Base-by-base conservation (phyloP, 768 basidiomycete species). In the Suillus clintonianus region DNA sequence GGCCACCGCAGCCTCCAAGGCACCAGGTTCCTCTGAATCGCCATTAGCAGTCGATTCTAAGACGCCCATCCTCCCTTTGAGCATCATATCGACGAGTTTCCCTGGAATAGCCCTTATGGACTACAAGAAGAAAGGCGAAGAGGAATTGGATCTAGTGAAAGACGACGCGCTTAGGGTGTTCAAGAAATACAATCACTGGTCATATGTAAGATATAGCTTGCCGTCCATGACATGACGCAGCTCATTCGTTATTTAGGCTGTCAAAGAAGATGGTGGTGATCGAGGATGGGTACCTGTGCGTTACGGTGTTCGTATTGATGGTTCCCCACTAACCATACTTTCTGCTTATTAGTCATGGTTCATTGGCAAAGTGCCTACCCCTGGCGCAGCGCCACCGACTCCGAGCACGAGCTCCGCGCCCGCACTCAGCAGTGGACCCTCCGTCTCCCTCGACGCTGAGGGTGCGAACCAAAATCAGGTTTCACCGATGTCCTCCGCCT, bases 101-200 rank as follows among this genome's bases (percentile, higher is more conserved):
- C 95, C 97, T 9, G 97, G 96, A 36, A 82, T 98, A 63, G 95
- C 95, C 1, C 78, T 99, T 70, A 99, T 96, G 96, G 95, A 98
- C 69, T 99, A 97, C 76, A 87, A 87, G 77, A 92, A 92, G 78
- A 93, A 95, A 70, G 95, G 95, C 1, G 91, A 93, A 5, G 96
- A 97, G 68, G 97, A 99, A 77, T 79, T 99, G 64, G 89, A 92
- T 69, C 79, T 99, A 47, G 85, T 83, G 57, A 97, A 97, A 74
- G 95, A 96, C 68, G 94, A 98, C 72, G 79, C 86, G 24, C 71
- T 99, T 66, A 83, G 94, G 67, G 96, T 99, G 47, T 97, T 98
- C 80, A 99, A 99, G 81, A 86, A 96, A 67, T 99, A 99, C 74
- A 97, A 97, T 65, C 95, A 98, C 77, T 98, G 96, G 95, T 94